Conservation (phyloP, 2,329 filamentous ascomycete species). For the Fusarium ramigenum region DNA sequence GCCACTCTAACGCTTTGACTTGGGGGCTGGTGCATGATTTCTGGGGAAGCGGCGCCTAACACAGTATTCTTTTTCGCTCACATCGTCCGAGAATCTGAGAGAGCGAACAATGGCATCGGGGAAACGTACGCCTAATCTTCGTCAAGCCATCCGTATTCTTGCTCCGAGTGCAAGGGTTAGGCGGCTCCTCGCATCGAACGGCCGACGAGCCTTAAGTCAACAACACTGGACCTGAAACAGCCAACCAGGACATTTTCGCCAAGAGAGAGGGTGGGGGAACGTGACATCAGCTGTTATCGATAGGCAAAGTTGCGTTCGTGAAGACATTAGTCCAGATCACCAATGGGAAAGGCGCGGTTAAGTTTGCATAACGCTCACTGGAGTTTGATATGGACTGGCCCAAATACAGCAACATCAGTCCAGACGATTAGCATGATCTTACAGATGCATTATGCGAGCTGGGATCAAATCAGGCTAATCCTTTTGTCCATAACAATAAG, state of each 20-base stretch:
- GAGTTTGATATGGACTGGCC: not conserved
- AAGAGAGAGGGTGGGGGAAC: not conserved
- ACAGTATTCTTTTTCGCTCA: not conserved
- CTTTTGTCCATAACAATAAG: not conserved
- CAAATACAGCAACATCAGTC: not conserved
- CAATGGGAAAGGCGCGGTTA: not conserved
- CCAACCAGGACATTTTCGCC: not conserved
- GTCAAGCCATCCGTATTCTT: too few species aligned
- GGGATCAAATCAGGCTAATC: rapidly evolving
- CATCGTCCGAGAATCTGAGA: too few species aligned
- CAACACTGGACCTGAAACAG: not conserved
- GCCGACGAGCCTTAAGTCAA: not conserved
- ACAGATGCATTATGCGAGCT: too few species aligned
- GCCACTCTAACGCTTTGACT: not conserved
- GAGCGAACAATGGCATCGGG: not conserved
- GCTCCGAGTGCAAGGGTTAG: not conserved
- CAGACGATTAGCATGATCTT: not conserved
- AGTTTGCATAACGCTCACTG: rapidly evolving
- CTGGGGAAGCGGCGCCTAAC: not conserved
- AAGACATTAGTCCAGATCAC: too few species aligned
- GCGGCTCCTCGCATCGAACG: not conserved
- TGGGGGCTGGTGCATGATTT: not conserved
- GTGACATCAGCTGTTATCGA: too few species aligned
- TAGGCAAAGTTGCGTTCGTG: not conserved
- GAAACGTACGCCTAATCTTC: not conserved